A percentile compares a stretch with the other conserved stretches of the same genome.
These are phyloP conservation scores for Metarhizium anisopliae DNA, from an alignment of 2,329 filamentous ascomycete species.

Conservation along the genomic window DNA sequence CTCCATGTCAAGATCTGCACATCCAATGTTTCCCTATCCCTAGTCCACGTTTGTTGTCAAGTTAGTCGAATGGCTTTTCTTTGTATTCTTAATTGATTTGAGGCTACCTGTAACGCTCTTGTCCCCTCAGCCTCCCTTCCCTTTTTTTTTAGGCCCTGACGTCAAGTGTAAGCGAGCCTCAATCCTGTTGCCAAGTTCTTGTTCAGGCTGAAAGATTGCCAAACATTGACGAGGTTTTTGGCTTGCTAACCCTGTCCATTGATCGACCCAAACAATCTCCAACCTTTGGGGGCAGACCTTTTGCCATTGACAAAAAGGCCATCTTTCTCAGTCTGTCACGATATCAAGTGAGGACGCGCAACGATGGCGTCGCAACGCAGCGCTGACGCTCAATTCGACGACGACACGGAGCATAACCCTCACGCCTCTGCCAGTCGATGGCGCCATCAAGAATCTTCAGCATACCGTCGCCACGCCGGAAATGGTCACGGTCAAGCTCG, in stretches of 20 bases:
- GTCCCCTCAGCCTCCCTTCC: not conserved
- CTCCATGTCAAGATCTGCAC: not conserved
- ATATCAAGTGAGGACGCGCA: not conserved
- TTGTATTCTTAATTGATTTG: not conserved
- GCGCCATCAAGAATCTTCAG: conserved; percentile 55
- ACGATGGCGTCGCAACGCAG: conserved; percentile 4
- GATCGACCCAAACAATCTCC: not conserved
- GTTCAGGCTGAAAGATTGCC: not conserved
- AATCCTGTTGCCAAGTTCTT: not conserved
- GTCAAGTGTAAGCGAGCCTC: not conserved
- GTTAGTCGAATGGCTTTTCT: not conserved
- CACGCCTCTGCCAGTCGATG: conserved; percentile 49
- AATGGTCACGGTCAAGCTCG: conserved; percentile 18
- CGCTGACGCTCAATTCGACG: conserved; percentile 2
- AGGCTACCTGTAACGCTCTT: not conserved
- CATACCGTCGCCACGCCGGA: conserved; percentile 42
- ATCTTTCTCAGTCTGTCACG: not conserved
- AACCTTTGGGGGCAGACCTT: not conserved
- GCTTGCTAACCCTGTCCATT: not conserved
- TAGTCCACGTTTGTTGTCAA: not conserved
- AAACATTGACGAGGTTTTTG: not conserved
- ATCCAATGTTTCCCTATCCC: not conserved
- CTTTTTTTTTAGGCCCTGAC: not conserved
- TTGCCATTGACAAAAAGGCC: not conserved
- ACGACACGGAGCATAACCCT: conserved; percentile 32